Percentiles rank a stretch among this genome's conserved stretches.
Conservation (phyloP, 2,329 filamentous ascomycete species). For the Rhynchosporium agropyri region DNA sequence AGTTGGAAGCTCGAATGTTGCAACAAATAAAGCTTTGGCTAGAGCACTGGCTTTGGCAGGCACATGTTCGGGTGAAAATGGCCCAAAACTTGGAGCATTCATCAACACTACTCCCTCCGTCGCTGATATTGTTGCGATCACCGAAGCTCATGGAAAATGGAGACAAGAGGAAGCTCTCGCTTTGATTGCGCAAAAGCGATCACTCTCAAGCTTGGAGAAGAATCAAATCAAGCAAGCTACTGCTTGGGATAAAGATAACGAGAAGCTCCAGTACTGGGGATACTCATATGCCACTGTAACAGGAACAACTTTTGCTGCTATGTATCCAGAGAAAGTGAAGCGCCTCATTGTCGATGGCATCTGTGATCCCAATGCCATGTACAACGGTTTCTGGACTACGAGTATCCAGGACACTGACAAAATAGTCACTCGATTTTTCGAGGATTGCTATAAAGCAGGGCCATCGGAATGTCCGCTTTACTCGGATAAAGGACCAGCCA, state of each 20-base stretch:
- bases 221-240: too few relatives aligned
- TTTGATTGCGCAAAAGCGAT: too few relatives aligned
- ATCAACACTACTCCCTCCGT: too few relatives aligned
- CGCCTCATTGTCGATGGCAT: conserved; percentile 43
- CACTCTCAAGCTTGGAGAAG: too few relatives aligned
- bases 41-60: too few relatives aligned
- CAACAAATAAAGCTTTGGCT: too few relatives aligned
- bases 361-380: conserved; percentile 35
- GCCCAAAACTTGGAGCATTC: too few relatives aligned
- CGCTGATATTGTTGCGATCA: too few relatives aligned
- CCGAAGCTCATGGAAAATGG: too few relatives aligned
- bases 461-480: conserved; percentile 34
- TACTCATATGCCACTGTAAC: conserved; percentile 51
- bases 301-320: conserved; percentile 47
- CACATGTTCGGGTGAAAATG: too few relatives aligned
- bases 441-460: conserved; percentile 42
- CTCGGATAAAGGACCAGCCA: background rate
- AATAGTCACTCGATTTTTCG: conserved; percentile 35
- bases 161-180: too few relatives aligned
- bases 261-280: conserved; percentile 50
- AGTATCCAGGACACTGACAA: conserved; percentile 43
- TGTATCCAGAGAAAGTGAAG: conserved; percentile 46
- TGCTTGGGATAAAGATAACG: background rate
- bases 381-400: conserved; percentile 37
- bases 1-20: too few relatives aligned